Conservation (phyloP, 768 basidiomycete genomes). For the Hebeloma cylindrosporum region DNA sequence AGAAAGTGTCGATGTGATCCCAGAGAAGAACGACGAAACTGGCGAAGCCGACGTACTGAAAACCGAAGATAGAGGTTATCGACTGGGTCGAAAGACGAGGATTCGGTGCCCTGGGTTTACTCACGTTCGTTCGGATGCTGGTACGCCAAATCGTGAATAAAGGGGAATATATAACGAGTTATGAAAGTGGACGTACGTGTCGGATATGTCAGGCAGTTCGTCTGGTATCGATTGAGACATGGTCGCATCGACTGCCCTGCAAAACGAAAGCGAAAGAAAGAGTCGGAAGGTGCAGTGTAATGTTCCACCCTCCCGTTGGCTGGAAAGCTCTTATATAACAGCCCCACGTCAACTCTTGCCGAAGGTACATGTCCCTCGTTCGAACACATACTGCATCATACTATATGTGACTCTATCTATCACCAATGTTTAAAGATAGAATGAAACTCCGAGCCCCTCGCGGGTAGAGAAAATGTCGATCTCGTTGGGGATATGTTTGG, state of each 20-base stretch:
- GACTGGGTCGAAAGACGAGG: neutral
- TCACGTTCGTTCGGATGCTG: slow-evolving; percentile 22
- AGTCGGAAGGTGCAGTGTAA: too few species aligned
- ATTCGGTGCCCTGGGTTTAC: neutral
- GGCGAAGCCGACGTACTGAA: slow-evolving; percentile 51
- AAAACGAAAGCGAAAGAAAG: too few species aligned
- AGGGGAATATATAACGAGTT: neutral
- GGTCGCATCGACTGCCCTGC: slow-evolving; percentile 2
- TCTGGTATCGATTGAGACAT: slow-evolving; percentile 19
- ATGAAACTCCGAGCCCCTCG: too few species aligned
- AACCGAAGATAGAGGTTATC: neutral
- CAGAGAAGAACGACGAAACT: slow-evolving; percentile 53
- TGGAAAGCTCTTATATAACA: too few species aligned
- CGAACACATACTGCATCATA: too few species aligned
- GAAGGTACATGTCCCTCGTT: too few species aligned
- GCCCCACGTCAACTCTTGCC: too few species aligned
- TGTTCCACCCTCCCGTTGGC: too few species aligned
- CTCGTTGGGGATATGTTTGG: too few species aligned
- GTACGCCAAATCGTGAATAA: neutral
- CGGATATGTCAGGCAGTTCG: slow-evolving; percentile 17
- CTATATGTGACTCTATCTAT: too few species aligned
- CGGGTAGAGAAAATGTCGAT: too few species aligned
- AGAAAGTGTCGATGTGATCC: slow-evolving; percentile 56
- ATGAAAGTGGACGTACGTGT: slow-evolving; percentile 14
- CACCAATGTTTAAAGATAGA: too few species aligned